phyloP scores from a whole-genome alignment of 805 yeast species.

The Saccharomycopsis babjevae region DNA sequence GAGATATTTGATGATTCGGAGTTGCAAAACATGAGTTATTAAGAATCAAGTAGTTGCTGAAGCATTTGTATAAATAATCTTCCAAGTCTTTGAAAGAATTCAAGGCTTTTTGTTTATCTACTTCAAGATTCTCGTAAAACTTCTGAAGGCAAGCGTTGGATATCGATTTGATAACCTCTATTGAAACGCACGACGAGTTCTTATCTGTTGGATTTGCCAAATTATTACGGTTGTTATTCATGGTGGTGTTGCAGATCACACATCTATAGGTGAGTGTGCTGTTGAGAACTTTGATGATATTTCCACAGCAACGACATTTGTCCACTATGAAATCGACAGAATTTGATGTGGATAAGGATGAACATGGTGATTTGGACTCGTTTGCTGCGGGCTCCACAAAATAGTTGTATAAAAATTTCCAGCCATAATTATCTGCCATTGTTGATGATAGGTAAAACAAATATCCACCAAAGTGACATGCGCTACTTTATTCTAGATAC shows the following conservation, averaged over 20 bases:
- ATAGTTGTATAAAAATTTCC: neutral
- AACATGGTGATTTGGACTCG: conserved; percentile 9
- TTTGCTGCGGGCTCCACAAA: neutral
- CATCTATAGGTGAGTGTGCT: conserved; percentile 40
- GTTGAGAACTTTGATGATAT: conserved; percentile 31
- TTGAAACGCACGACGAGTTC: conserved; percentile 22
- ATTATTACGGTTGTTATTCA: conserved; percentile 20
- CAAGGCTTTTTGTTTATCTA: conserved; percentile 9
- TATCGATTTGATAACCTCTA: conserved; percentile 25
- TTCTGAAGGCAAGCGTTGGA: conserved; percentile 28
- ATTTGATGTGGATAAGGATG: conserved; percentile 12
- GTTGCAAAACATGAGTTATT: conserved; percentile 41
- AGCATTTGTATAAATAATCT: conserved; percentile 34
- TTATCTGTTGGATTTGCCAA: neutral
- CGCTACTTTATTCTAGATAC: too few species aligned
- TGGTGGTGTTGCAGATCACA: conserved; percentile 36
- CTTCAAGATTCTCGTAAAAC: conserved; percentile 10
- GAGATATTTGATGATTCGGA: conserved; percentile 22
- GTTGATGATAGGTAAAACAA: neutral
- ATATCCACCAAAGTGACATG: too few species aligned
- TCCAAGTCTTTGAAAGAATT: conserved; percentile 41
- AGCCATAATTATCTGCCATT: neutral
- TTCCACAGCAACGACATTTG: conserved; percentile 39
- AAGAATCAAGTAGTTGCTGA: conserved; percentile 37
- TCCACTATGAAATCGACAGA: conserved; percentile 12